Evolutionary conservation across 192 early-diverging fungal species (phyloP).

Genomic region (Diversispora epigaea): DNA sequence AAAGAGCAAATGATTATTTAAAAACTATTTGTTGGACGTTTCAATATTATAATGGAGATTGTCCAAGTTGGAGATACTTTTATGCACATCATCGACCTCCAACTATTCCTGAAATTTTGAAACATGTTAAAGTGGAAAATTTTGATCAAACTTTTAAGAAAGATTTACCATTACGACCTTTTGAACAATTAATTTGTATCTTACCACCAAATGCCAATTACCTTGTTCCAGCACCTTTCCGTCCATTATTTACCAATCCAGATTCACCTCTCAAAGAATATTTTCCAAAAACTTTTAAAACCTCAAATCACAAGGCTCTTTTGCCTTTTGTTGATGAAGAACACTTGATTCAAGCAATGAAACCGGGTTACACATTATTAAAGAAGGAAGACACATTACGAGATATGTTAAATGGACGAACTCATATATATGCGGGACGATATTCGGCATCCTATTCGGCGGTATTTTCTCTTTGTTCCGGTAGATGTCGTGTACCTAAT

Average conservation of each 20-base stretch:
- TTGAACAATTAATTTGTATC: constrained; percentile 33
- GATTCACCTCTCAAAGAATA: constrained; percentile 16
- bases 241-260: not conserved
- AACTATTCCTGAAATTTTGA: constrained; percentile 15
- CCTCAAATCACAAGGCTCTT: not conserved
- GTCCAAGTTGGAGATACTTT: constrained; percentile 28
- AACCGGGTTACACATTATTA: not conserved
- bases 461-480: not conserved
- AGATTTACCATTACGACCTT: constrained; percentile 21
- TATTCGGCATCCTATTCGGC: not conserved
- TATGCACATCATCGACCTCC: constrained; percentile 29
- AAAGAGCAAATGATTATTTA: constrained; percentile 30
- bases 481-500: not conserved
- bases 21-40: constrained; percentile 18
- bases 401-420: not conserved
- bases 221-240: constrained; percentile 23
- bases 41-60: constrained; percentile 26
- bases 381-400: not conserved
- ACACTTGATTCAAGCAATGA: constrained; percentile 9
- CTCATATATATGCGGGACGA: constrained; percentile 10
- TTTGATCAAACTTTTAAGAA: constrained; percentile 10
- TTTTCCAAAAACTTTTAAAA: not conserved
- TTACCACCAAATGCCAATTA: constrained; percentile 8
- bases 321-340: constrained; percentile 31
- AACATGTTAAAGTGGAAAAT: not conserved